Conservation (phyloP, 1,139 yeast genomes). For the Arxiozyma telluris region DNA sequence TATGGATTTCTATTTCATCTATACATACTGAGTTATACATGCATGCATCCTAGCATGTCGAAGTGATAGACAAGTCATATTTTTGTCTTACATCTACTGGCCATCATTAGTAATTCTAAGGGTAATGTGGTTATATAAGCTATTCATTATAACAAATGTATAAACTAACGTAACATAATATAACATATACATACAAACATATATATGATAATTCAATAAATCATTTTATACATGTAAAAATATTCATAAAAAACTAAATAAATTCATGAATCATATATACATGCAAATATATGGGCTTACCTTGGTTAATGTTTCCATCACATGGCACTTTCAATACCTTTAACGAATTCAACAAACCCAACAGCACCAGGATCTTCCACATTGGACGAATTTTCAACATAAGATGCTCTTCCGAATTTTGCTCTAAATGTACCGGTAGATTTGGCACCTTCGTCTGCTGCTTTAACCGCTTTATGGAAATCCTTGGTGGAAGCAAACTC, state of each 20-base stretch:
- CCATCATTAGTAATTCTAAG: no score
- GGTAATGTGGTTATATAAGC: no score
- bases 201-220: not conserved
- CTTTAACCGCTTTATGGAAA: constrained; percentile 49
- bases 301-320: not conserved
- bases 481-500: constrained; percentile 44
- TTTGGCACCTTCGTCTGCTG: constrained; percentile 71
- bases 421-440: constrained; percentile 68
- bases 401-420: constrained; percentile 87
- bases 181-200: no score
- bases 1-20: no score
- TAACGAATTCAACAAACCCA: constrained; percentile 59
- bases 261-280: not conserved
- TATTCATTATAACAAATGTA: no score
- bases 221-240: not conserved
- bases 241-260: not conserved
- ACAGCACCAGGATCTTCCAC: constrained; percentile 95
- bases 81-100: no score
- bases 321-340: constrained; percentile 28
- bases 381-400: constrained; percentile 54
- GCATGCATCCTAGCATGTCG: no score
- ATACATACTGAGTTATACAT: no score
- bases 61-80: no score
- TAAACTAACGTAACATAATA: no score
- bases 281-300: not conserved